Conservation (phyloP, 1,139 yeast species). For the Lodderomyces jiufengensis region DNA sequence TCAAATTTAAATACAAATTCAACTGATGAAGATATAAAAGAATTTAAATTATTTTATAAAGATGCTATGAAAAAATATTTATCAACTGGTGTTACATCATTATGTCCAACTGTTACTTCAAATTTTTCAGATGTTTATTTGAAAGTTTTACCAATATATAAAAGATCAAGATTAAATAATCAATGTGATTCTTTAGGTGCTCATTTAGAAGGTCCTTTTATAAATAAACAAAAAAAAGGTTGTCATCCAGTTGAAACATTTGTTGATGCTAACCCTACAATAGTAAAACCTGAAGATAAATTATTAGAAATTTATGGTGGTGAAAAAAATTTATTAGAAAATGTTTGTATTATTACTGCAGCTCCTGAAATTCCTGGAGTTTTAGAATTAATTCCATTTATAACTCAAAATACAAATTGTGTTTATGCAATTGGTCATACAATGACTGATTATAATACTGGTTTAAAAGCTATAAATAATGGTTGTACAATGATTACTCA, state of each 20-base stretch:
- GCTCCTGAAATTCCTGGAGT: conserved; percentile 63
- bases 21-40: conserved; percentile 30
- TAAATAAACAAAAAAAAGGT: conserved; percentile 53
- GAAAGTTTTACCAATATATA: conserved; percentile 47
- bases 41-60: conserved; percentile 31
- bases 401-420: conserved; percentile 29
- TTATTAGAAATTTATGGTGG: conserved; percentile 48
- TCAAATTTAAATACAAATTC: conserved; percentile 38
- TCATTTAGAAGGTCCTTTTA: conserved; percentile 65
- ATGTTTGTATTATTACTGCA: conserved; percentile 54
- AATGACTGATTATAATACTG: conserved; percentile 46
- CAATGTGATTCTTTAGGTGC: conserved; percentile 58
- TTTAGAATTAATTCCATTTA: conserved; percentile 43
- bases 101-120: conserved; percentile 61
- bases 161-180: conserved; percentile 28
- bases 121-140: conserved; percentile 51
- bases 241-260: conserved; percentile 62
- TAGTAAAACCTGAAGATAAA: conserved; percentile 30
- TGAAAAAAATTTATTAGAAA: conserved; percentile 32
- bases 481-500: conserved; percentile 65
- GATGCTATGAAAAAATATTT: conserved; percentile 49
- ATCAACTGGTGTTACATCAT: conserved; percentile 55
- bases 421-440: conserved; percentile 60
- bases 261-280: conserved; percentile 30
- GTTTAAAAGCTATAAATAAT: conserved; percentile 44